Percentiles rank a stretch among this genome's conserved stretches.
phyloP scores from a whole-genome alignment of 2,329 filamentous ascomycete species.

The Calonectria hawksworthii region DNA sequence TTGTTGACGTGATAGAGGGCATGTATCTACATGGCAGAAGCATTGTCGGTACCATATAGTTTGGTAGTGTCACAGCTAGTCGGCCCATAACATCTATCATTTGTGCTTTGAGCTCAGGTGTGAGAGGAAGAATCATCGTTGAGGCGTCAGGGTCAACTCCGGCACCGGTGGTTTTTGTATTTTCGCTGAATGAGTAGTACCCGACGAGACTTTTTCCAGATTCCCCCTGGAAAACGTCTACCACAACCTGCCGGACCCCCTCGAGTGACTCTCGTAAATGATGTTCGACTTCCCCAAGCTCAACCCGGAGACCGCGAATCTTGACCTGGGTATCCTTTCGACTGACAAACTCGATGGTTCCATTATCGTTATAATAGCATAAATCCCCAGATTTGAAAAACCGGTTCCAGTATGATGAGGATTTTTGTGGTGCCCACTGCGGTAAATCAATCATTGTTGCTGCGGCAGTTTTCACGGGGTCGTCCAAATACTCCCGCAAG shows the following conservation, averaged over 20 bases:
- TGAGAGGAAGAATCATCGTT: neutral
- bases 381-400: conserved; percentile 1
- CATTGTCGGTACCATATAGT: conserved; percentile 1
- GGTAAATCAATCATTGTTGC: neutral
- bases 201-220: neutral
- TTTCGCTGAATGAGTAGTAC: neutral
- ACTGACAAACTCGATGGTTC: neutral
- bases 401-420: neutral
- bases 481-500: neutral
- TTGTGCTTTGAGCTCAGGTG: neutral
- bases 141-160: conserved; percentile 2
- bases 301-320: neutral
- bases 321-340: neutral
- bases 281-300: neutral
- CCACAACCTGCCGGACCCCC: neutral
- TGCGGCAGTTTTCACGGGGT: neutral
- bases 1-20: conserved; percentile 2
- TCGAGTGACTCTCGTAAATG: neutral
- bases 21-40: neutral
- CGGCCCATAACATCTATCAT: neutral
- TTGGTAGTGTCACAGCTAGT: neutral
- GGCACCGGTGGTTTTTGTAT: neutral
- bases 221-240: neutral
- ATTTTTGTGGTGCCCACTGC: neutral
- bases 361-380: neutral